Evolutionary conservation across 2,329 filamentous ascomycete species (phyloP), one percentile per base, ranked within the genome.

Genomic region (Chaetomium globosum): DNA sequence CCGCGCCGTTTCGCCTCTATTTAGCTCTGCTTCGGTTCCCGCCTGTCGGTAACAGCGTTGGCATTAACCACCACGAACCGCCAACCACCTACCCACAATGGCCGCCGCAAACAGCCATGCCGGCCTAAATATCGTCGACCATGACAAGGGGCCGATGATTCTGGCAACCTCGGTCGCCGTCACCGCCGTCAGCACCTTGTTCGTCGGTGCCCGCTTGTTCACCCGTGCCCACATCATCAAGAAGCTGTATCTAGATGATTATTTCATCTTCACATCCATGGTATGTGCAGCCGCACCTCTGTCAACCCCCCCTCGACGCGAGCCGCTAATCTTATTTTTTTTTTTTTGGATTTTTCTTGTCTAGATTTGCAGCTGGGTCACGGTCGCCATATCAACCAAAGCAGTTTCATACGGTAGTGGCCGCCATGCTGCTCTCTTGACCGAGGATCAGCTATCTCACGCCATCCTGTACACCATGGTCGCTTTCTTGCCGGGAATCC

Each of bases 341-440:
- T 13, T 9, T 28, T 5, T n/a, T n/a, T n/a, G n/a, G n/a, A 2
- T 30, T 33, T 36, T 30, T 6, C 19, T 13, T 9, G 16, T 5
- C 16, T 46, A 79, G 74, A 57, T 77, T 4, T 71, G 75, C 39
- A 73, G 75, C 4, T 73, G 78, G 68, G 61, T 71, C 30, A 76
- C 74, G 21, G 74, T 77, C 2, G 74, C 64, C 28, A 58, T 79
- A n/a, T 73, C 75, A 3, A 73, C 75, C 12, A 69, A 71, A 16
- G 76, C 76, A 1, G 75, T 81, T 3, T 30, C 52, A 0, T 67
- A 71, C 9, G 80, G 80, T 1, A 78, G 76, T 64, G 80, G 80
- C 2, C 73, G 72, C 56, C 79, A 82, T 68, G 74, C 76, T 13
- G 70, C 65, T 21, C 65, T 73, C 0, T 70, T 81, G 7, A 68